Evolutionary conservation across 805 yeast genomes (phyloP), one percentile per base, ranked within the genome.

Genomic region (Saccharomycopsis fibuligera): DNA sequence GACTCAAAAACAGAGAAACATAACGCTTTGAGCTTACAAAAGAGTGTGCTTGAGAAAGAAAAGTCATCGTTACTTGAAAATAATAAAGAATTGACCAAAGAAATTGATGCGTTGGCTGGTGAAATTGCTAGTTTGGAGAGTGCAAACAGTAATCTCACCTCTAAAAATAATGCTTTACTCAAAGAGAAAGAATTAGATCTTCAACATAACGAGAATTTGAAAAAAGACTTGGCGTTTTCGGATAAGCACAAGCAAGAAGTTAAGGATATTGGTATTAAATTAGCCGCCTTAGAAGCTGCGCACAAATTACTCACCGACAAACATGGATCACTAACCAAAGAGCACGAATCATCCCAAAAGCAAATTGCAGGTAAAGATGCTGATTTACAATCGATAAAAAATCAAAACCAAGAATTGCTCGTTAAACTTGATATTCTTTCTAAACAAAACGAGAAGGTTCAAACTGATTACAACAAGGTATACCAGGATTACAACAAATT

Each of bases 401-500:
- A 29, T 9, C 31, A 29, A 12, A 29, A 29, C 31, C 12, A 29
- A 29, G 31, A 29, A 29, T 29, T 29, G 12, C 12, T 29, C 8
- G 31, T 12, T 9, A 8, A 29, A 29, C 31, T 29, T 29, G 41
- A 24, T 8, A 19, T 37, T 25, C 35, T 48, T 3, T 21, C 25
- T 12, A 5, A 17, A 5, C 45, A 48, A 41, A 43, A 48, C 17
- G 23, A 25, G 4, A 48, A 48, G 16, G 25, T 48, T 23, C 47
- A 37, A 16, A 17, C 23, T 3, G 49, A 51, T 35, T 48, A 48
- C 31, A 45, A 53, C 14, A 44, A 53, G 31, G 25, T 45, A 27
- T 53, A 23, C 31, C 45, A 30, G 10, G 54, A 53, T 38, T 47
- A 50, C 31, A 45, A 47, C 30, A 47, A 47, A 24, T 46, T 53